Conservation (phyloP, 2,329 filamentous ascomycete species). For the Teratosphaeriaceae sp. region DNA sequence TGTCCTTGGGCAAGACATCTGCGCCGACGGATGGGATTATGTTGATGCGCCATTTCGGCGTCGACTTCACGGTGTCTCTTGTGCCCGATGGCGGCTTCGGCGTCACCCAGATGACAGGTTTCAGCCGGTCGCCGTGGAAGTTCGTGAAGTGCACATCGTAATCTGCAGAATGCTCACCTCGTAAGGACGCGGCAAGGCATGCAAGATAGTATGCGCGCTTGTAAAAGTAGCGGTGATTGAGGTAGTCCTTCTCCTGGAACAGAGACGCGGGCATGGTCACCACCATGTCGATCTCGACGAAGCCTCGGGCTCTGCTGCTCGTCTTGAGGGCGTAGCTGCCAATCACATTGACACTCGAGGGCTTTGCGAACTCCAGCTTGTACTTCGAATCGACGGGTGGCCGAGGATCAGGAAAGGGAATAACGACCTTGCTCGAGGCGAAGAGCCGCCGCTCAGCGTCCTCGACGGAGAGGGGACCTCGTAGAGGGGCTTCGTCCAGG, state of each 20-base stretch:
- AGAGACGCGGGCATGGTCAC: conserved; percentile 72
- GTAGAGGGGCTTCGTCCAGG: conserved; percentile 51
- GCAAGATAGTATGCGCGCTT: conserved; percentile 89
- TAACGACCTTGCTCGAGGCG: conserved; percentile 58
- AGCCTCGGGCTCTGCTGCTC: conserved; percentile 51
- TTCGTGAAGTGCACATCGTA: conserved; percentile 20
- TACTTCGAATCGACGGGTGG: conserved; percentile 72
- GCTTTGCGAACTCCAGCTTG: conserved; percentile 70
- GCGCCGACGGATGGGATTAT: conserved; percentile 70
- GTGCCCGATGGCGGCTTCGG: conserved; percentile 22
- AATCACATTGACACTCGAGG: conserved; percentile 74
- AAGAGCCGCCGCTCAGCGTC: conserved; percentile 64
- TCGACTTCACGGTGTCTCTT: conserved; percentile 12
- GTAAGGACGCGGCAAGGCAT: conserved; percentile 66
- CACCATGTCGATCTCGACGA: conserved; percentile 68
- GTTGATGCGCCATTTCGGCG: conserved; percentile 55
- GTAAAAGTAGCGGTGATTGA: conserved; percentile 90
- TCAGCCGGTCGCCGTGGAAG: conserved; percentile 40
- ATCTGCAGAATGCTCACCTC: conserved; percentile 47
- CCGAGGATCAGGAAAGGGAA: conserved; percentile 79
- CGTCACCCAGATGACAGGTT: conserved; percentile 57
- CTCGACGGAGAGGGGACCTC: conserved; percentile 46
- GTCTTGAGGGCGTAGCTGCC: conserved; percentile 79
- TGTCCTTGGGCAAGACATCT: conserved; percentile 61
- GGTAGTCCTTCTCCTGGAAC: conserved; percentile 91